Base-by-base conservation (phyloP, 2,329 filamentous ascomycete genomes). In the Talaromyces funiculosus region DNA sequence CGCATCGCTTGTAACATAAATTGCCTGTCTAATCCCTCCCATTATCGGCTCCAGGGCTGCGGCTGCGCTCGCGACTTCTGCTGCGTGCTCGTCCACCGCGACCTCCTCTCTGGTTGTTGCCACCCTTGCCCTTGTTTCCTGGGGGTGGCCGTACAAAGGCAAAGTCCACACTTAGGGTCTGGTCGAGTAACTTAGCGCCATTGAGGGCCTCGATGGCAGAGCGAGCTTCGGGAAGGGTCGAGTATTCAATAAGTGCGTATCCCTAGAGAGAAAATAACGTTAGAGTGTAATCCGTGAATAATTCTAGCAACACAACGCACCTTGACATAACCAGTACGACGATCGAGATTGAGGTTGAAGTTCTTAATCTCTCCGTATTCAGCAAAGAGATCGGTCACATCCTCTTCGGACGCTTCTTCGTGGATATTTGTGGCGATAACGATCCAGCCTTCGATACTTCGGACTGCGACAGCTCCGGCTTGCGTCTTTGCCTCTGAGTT, bases 401-500 rank as follows among this genome's bases (percentile, higher is more conserved):
- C 85, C 72, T 88, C 85, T 70, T 88, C 85, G n/a, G 80, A 83
- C 9, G 85, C 84, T 70, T 88, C 85, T 69, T 87, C 85, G 66
- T 88, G 85, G 37, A 88, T 83, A 65, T 88, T 87, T n/a, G 84
- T 86, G 59, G 81, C 84, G n/a, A 87, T 81, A 63, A 88, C 79
- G 70, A 88, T 87, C 85, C 85, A 88, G 64, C 85, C 85, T 71
- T 88, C 85, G 67, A 88, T 87, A 67, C 83, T 86, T 71, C 85
- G 84, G 49, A 88, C 85, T 8, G 85, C 85, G 75, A 80, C 78
- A 26, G 79, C 77, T 61, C 74, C 76, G 20, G 75, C 67, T 31
- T 75, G 67, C 51, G 79, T 80, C 65, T 73, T 76, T 54, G 76
- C 72, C 64, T 80, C 78, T 61, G 68, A 62, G 57, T 65, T 69